Evolutionary conservation across 352 stramenopile genomes (phyloP).

Genomic region (Pythium aquatile): DNA sequence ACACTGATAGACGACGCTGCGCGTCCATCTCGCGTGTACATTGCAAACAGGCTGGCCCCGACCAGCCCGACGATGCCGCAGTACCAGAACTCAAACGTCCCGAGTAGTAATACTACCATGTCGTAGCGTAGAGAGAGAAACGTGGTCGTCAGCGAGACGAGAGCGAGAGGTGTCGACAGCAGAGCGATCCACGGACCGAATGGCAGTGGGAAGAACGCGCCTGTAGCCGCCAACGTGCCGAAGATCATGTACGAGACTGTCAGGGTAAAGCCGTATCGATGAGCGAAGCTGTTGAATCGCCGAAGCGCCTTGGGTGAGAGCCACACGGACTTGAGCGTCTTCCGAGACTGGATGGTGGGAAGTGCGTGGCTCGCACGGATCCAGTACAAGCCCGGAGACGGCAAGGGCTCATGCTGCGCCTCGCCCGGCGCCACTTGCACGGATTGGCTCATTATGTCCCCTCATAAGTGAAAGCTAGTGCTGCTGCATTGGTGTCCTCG

Average conservation of each 20-base stretch:
- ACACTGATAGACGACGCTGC: not conserved
- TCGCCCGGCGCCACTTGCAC: not conserved
- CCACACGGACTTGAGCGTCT: conserved; percentile 13
- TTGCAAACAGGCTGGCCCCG: not conserved
- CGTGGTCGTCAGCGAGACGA: not conserved
- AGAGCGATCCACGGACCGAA: conserved; percentile 2
- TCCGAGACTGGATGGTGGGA: not conserved
- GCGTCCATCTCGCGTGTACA: conserved; percentile 3
- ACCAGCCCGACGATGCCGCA: not conserved
- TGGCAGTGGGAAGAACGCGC: conserved; percentile 1
- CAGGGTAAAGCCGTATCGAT: not conserved
- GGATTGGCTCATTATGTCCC: not conserved
- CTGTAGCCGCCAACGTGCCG: not conserved
- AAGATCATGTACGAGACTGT: not conserved
- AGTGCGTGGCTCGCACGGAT: conserved; percentile 5
- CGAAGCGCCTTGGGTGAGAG: not conserved
- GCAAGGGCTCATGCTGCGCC: not conserved
- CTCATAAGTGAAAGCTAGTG: no score
- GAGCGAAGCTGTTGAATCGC: not conserved
- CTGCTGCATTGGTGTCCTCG: no score
- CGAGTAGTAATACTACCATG: conserved; percentile 10
- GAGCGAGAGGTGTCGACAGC: not conserved
- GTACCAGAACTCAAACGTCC: conserved; percentile 24
- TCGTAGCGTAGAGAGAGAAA: conserved; percentile 13
- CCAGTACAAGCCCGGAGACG: not conserved